Evolutionary conservation across 2,329 filamentous ascomycete genomes (phyloP), one percentile per base, ranked within the genome.

Genomic region (Monilinia vaccinii-corymbosi): DNA sequence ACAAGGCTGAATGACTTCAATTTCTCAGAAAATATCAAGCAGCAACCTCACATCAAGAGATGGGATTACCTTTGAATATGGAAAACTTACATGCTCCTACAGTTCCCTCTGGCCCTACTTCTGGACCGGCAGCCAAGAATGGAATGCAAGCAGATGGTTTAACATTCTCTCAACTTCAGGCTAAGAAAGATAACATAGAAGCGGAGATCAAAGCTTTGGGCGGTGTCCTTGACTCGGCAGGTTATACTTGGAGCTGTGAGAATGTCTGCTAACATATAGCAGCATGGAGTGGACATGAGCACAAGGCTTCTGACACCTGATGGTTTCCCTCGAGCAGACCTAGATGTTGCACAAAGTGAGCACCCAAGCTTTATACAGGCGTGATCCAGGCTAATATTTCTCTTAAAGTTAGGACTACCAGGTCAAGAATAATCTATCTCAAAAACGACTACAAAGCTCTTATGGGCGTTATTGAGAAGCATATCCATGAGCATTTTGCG

Each of bases 241-340:
- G 82, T 63, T 28, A 31, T 51, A 38, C 25, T 11, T 57, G 11
- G 28, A 4, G 32, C 21, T 25, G 56, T 18, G 44, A 31, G 21
- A 32, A 7, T 18, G 31, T 62, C 34, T 46, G 50, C 62, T 67
- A 51, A 68, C 50, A 55, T 38, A 42, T 32, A 36, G 14, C 69
- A 97, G 92, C 93, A 97, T 78, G 86, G 88, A 48, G 93, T 96
- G 57, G 86, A 88, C 69, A 99, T 99, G 94, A 86, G 87, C 69
- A 97, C 94, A 9, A 80, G 84, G 61, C 82, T 99, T 44, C 84
- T 91, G 28, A 97, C 93, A 16, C 83, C 85, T 63, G 94, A 97
- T 75, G 94, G 94, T 51, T 99, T 90, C 72, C 94, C 94, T 36
- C 84, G 94, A 71, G 87, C 89, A 68, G 94, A 99, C 74, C 86